phyloP scores from a whole-genome alignment of 441 rosid genomes.

The Flueggea neowawraea region DNA sequence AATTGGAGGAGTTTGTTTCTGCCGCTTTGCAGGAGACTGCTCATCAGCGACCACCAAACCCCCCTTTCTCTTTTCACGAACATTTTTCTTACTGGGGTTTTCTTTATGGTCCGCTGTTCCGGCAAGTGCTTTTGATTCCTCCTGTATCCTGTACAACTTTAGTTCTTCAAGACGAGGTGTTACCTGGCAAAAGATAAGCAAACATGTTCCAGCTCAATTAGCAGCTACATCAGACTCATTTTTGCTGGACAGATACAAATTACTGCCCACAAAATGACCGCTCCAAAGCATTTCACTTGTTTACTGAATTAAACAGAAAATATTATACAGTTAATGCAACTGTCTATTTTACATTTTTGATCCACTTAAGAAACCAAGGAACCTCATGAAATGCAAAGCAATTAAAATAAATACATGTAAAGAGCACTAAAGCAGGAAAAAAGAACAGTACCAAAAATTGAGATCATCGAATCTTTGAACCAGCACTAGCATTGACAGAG shows the following conservation, averaged over 20 bases:
- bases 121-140: conserved; percentile 46
- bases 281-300: background rate
- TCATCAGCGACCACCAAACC: conserved; percentile 37
- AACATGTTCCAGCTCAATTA: conserved; percentile 1
- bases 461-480: no score
- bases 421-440: no score
- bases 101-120: conserved; percentile 41
- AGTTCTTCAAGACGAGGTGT: conserved; percentile 91
- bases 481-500: no score
- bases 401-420: no score
- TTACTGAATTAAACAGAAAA: no score
- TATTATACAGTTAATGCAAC: no score
- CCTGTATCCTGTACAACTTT: conserved; percentile 51
- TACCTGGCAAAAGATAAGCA: conserved; percentile 40
- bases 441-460: no score
- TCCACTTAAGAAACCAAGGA: no score
- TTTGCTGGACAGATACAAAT: background rate
- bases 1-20: conserved; percentile 42
- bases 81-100: conserved; percentile 33
- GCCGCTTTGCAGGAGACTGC: conserved; percentile 73
- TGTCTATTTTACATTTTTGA: no score
- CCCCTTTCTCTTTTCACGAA: conserved; percentile 73
- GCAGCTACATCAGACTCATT: conserved; percentile 1
- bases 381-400: no score
- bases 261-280: background rate